Evolutionary conservation across 2,329 filamentous ascomycete genomes (phyloP).

Genomic region (Botrytis hyacinthi): DNA sequence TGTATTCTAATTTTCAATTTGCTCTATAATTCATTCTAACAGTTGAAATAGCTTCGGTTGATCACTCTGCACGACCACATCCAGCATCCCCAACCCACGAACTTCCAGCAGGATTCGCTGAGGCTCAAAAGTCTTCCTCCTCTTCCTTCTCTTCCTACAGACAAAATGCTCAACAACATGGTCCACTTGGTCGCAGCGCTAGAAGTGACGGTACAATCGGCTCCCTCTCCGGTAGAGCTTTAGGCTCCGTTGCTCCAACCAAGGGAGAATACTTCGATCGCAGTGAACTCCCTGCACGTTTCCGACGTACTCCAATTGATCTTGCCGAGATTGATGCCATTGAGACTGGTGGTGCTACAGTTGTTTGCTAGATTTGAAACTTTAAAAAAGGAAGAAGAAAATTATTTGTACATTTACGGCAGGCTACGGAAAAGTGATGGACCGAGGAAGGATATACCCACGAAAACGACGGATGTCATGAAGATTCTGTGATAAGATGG

Average conservation of each 20-base stretch:
- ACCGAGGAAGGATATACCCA: conserved; percentile 11
- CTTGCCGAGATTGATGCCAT: conserved; percentile 90
- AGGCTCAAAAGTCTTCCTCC: conserved; percentile 34
- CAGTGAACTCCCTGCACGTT: conserved; percentile 80
- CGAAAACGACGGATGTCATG: background rate
- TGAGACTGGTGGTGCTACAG: conserved; percentile 83
- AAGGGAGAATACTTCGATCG: conserved; percentile 83
- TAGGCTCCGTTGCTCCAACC: conserved; percentile 70
- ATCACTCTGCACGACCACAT: conserved; percentile 57
- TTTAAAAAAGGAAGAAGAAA: background rate
- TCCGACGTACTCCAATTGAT: conserved; percentile 71
- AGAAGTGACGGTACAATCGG: conserved; percentile 31
- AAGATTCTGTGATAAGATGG: conserved; percentile 11
- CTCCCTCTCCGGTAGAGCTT: conserved; percentile 54
- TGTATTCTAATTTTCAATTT: conserved; percentile 22
- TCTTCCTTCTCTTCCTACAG: conserved; percentile 58
- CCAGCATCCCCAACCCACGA: conserved; percentile 52
- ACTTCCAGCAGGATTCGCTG: conserved; percentile 57
- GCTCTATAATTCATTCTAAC: conserved; percentile 22
- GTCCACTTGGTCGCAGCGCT: conserved; percentile 47
- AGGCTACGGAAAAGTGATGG: conserved; percentile 7
- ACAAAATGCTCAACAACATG: conserved; percentile 58
- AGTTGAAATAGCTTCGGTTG: conserved; percentile 47
- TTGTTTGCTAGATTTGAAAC: conserved; percentile 42
- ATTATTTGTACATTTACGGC: conserved; percentile 13